These are phyloP conservation scores for Sporothrix brunneoviolacea DNA, from an alignment of 2,329 filamentous ascomycete species.

Conservation along the genomic window DNA sequence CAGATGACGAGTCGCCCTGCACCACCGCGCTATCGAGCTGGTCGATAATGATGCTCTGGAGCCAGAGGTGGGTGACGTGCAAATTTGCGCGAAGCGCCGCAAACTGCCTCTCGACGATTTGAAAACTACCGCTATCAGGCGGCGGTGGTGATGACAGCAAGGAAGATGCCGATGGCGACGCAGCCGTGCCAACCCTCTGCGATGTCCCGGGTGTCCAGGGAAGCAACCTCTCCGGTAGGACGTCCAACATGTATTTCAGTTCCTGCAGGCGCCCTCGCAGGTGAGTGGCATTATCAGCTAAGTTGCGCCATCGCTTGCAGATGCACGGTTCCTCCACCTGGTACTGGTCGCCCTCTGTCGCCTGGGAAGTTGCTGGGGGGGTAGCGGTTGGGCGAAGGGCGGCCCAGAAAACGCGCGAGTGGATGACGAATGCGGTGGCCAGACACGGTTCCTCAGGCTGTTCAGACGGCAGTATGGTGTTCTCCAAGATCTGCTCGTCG, in stretches of 20 bases:
- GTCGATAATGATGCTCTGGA: slow-evolving; percentile 30
- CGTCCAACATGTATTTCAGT: neutral
- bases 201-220: too few species aligned
- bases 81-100: slow-evolving; percentile 29
- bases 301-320: too few species aligned
- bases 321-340: too few species aligned
- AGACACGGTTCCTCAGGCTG: neutral
- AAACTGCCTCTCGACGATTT: slow-evolving; percentile 14
- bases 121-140: too few species aligned
- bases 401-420: neutral
- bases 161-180: too few species aligned
- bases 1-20: too few species aligned
- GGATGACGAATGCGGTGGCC: neutral
- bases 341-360: too few species aligned
- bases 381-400: too few species aligned
- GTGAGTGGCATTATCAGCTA: neutral
- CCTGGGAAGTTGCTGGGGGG: too few species aligned
- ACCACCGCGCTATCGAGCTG: too few species aligned
- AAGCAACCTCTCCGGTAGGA: neutral
- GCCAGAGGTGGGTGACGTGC: slow-evolving; percentile 32
- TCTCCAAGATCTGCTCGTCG: slow-evolving; percentile 8
- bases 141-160: too few species aligned
- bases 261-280: neutral
- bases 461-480: neutral
- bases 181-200: too few species aligned